Evolutionary conservation across 768 basidiomycete species (phyloP).

Genomic region (Amanita brunnescens): DNA sequence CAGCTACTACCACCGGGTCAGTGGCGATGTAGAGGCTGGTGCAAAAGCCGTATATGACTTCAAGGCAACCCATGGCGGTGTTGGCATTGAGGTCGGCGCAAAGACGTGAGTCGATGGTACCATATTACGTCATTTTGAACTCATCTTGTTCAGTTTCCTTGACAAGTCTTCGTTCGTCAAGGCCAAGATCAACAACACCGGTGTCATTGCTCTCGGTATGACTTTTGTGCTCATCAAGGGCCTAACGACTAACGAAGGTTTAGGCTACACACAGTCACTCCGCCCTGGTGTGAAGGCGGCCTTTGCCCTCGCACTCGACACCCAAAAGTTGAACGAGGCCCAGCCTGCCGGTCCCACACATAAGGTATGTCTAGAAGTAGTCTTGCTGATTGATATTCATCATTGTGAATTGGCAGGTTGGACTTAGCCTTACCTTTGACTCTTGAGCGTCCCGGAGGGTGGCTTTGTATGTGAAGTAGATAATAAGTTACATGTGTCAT

Average conservation of each 20-base stretch:
- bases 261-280: constrained; percentile 87
- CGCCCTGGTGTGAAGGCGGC: constrained; percentile 89
- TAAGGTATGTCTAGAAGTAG: constrained; percentile 40
- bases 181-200: constrained; percentile 97
- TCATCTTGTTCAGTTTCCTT: constrained; percentile 47
- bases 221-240: constrained; percentile 2
- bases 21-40: constrained; percentile 84
- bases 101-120: constrained; percentile 62
- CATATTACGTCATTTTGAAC: background rate
- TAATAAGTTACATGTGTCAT: constrained; percentile 6
- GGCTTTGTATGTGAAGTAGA: constrained; percentile 3
- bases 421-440: constrained; percentile 69
- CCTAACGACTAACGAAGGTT: constrained; percentile 4
- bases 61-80: constrained; percentile 79
- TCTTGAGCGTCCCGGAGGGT: constrained; percentile 34
- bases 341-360: constrained; percentile 58
- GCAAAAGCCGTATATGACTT: constrained; percentile 96
- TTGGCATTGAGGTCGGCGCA: constrained; percentile 89
- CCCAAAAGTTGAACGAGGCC: constrained; percentile 78
- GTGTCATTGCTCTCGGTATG: constrained; percentile 78
- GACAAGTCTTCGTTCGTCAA: constrained; percentile 90
- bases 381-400: background rate
- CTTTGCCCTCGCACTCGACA: constrained; percentile 94
- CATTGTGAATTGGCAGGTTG: constrained; percentile 37
- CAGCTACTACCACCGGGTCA: constrained; percentile 97